Base-by-base conservation (phyloP, 352 stramenopile genomes). In the Globisporangium okanoganense region DNA sequence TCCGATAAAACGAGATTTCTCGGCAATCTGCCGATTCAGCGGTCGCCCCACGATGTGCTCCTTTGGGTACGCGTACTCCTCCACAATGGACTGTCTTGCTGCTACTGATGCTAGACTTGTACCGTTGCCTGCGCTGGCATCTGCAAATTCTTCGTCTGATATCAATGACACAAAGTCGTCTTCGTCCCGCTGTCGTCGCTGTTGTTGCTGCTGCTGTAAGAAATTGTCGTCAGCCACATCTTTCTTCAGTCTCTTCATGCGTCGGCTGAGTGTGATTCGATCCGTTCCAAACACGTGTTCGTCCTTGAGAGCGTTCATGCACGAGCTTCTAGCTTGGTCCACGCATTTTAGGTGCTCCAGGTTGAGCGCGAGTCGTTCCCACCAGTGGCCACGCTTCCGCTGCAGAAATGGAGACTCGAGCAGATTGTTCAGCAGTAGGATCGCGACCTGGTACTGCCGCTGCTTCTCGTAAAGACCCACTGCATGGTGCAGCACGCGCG, bases 1-100 rank as follows among this genome's bases (percentile, higher is more conserved):
- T 10, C 88, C 88, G 31, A 96, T 81, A 36, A 96, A 96, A 0
- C 85, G 73, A 16, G 85, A 95, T 41, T 95, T 95, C 47, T 90
- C 76, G 1, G 82, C 84, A 7, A 70, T 90, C 58, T 76, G 69
- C 8, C 84, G 82, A 68, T 93, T 95, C 16, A 93, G 65, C 20
- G 85, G 85, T 44, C 85, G 71, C 3, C 82, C 85, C 1, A 91
- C 60, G 27, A 95, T 89, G 41, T 78, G 72, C 8, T 73, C 69
- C 38, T 77, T 58, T 3, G 44, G 56, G 27, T 87, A 92, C 10
- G 67, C 58, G 50, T 84, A 86, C 12, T 60, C 62, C 20, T 45
- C 40, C 12, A n/a, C 2, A n/a, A 18, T 14, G 29, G 27, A 1
- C 48, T 50, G 9, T 16, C 31, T 8, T 20, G 8, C 6, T 9